A percentile compares a stretch with the other conserved stretches of the same genome.
These are phyloP conservation scores for Penicillium cataractarum DNA, from an alignment of 495 filamentous ascomycete genomes.

Conservation along the genomic window DNA sequence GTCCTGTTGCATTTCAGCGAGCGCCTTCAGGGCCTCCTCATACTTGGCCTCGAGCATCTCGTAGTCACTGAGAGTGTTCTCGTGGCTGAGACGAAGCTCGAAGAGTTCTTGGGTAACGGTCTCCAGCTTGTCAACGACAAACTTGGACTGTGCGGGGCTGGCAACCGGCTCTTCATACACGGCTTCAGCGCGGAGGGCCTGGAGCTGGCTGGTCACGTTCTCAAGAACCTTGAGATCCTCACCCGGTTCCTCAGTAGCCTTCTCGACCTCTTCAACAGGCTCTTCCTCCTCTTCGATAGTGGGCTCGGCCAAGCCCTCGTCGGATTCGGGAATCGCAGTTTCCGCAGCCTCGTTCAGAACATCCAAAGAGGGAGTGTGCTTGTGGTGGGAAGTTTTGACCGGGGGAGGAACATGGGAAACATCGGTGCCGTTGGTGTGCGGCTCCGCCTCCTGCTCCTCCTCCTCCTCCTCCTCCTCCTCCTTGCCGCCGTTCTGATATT, in stretches of 20 bases:
- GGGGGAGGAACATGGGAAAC: slow-evolving; percentile 16
- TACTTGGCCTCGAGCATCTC: slow-evolving; percentile 87
- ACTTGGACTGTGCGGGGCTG: slow-evolving; percentile 80
- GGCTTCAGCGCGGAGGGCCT: slow-evolving; percentile 27
- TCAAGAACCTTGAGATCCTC: slow-evolving; percentile 42
- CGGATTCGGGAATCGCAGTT: slow-evolving; percentile 59
- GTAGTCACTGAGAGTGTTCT: slow-evolving; percentile 77
- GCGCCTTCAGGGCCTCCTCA: slow-evolving; percentile 78
- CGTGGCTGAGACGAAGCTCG: slow-evolving; percentile 87
- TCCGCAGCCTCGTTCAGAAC: slow-evolving; percentile 54
- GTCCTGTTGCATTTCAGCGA: slow-evolving; percentile 80
- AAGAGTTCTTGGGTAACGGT: slow-evolving; percentile 90
- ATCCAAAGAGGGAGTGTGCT: slow-evolving; percentile 45
- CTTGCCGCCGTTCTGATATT: slow-evolving; percentile 59
- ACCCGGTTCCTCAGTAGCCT: slow-evolving; percentile 5
- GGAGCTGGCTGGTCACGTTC: slow-evolving; percentile 34
- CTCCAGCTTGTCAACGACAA: slow-evolving; percentile 91
- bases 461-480: no score
- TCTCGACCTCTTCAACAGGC: slow-evolving; percentile 21
- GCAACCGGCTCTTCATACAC: slow-evolving; percentile 41
- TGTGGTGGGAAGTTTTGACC: slow-evolving; percentile 32
- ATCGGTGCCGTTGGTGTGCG: slow-evolving; percentile 29
- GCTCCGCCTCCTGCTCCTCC: no score
- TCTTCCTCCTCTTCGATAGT: slow-evolving; percentile 54
- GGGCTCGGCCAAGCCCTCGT: slow-evolving; percentile 53